Base-by-base conservation (phyloP, 257 asterid genomes). In the Gentiana straminea region DNA sequence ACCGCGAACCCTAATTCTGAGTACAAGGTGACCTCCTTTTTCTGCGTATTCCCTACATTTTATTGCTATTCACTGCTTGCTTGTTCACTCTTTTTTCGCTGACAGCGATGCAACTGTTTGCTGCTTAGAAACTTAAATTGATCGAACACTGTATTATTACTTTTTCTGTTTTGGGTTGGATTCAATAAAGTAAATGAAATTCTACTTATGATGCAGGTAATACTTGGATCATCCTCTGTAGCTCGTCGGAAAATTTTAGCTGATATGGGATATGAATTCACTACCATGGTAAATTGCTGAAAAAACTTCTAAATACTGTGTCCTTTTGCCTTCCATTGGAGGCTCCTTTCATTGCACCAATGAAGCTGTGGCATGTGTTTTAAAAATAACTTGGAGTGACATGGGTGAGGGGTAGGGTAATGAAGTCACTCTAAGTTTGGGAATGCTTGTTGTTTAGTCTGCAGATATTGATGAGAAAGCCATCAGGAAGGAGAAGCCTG, bases 391-490 rank as follows among this genome's bases (percentile, higher is more conserved):
- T 45, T 52, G 24, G 24, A 24, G 24, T 24, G 24, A 24, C 24
- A 24, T 24, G 13, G 2, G 1, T n/a, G 24, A 24, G 24, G 24
- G 49, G 50, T 24, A 24, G 24, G 49, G 50, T 24, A 24, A 24
- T 24, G 24, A 24, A 24, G 24, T 24, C 24, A 1, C 24, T 24
- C 24, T 24, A 24, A 24, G 24, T 24, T 24, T 24, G 24, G 24
- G 24, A 24, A 24, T 24, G 58, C 37, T 59, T 44, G 37, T 13
- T 44, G 46, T 71, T 13, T 60, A 89, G 97, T 68, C 88, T 64
- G 97, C 97, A 67, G 97, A 90, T 74, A 86, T 90, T 43, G 97
- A 90, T 63, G 97, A 90, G 76, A 90, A 82, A 71, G 94, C 86
- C 59, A 89, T 84, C 58, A 77, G 96, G 44, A 79, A 74, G 62